phyloP scores from a whole-genome alignment of 306 rosid genomes.

The Astragalus glycyphyllos region DNA sequence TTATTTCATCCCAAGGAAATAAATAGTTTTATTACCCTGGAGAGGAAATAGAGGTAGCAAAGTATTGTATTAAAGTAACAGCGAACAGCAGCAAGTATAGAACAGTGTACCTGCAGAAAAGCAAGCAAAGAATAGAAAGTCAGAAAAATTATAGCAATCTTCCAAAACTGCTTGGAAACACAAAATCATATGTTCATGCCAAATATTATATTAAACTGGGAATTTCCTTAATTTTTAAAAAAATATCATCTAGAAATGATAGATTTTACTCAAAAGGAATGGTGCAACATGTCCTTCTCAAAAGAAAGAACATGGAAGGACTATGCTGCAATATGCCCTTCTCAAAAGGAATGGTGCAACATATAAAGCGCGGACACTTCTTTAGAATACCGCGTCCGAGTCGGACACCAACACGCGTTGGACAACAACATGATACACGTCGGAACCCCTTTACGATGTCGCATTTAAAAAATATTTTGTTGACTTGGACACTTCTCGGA shows the following conservation, averaged over 20 bases:
- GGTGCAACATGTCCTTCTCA: neutral
- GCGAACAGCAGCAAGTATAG: constrained; percentile 70
- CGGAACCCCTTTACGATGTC: too few species aligned
- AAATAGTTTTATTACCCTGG: constrained; percentile 75
- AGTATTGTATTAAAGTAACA: constrained; percentile 77
- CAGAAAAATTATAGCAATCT: constrained; percentile 20
- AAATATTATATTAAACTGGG: neutral
- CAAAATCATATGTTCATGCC: neutral
- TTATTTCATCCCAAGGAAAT: constrained; percentile 28
- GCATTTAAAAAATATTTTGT: too few species aligned
- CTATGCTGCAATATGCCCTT: neutral
- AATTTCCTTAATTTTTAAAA: neutral
- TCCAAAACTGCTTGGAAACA: constrained; percentile 23
- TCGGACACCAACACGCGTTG: too few species aligned
- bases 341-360: neutral
- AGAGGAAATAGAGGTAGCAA: constrained; percentile 75
- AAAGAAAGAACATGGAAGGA: constrained; percentile 8
- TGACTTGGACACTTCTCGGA: too few species aligned
- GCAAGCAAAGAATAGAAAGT: constrained; percentile 24
- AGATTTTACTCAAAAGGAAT: constrained; percentile 13
- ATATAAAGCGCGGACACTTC: too few species aligned
- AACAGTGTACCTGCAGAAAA: constrained; percentile 71
- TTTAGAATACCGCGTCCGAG: too few species aligned
- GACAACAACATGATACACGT: too few species aligned
- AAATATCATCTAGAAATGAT: neutral